phyloP scores from a whole-genome alignment of 1,284 basidiomycete genomes.

The Sanghuangporus sanghuang region DNA sequence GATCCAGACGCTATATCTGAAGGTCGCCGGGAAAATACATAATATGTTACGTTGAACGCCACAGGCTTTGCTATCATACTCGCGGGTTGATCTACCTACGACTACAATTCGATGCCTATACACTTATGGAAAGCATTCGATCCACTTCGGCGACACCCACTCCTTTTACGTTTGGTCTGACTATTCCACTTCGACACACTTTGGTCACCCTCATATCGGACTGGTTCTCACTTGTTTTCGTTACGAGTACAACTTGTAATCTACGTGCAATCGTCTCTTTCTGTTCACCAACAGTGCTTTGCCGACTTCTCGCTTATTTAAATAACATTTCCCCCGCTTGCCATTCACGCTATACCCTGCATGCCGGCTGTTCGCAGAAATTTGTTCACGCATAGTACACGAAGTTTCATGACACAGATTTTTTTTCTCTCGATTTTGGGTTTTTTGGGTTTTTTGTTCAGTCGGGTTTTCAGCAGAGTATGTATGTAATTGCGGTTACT shows the following conservation, averaged over 20 bases:
- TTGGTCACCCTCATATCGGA: not conserved
- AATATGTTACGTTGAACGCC: slow-evolving; percentile 9
- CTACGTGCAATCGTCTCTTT: not conserved
- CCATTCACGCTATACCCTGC: not conserved
- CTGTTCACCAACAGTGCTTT: not conserved
- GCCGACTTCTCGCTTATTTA: not conserved
- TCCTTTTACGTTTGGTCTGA: not conserved
- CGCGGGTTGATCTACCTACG: not conserved
- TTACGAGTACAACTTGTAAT: slow-evolving; percentile 4
- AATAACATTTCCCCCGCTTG: not conserved
- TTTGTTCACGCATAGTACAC: slow-evolving; percentile 1
- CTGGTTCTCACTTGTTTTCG: not conserved
- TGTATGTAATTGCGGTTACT: not conserved
- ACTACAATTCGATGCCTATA: not conserved
- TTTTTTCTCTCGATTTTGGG: not conserved
- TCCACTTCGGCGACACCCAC: not conserved
- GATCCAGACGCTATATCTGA: slow-evolving; percentile 44
- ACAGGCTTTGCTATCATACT: not conserved
- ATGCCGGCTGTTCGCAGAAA: not conserved
- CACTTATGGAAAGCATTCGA: not conserved
- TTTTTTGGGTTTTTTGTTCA: not conserved
- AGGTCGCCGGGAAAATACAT: slow-evolving; percentile 48
- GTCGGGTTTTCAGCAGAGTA: not conserved
- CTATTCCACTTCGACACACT: not conserved
- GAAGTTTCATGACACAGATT: not conserved